phyloP scores from a whole-genome alignment of 805 yeast genomes.

The Candida ponderosae region DNA sequence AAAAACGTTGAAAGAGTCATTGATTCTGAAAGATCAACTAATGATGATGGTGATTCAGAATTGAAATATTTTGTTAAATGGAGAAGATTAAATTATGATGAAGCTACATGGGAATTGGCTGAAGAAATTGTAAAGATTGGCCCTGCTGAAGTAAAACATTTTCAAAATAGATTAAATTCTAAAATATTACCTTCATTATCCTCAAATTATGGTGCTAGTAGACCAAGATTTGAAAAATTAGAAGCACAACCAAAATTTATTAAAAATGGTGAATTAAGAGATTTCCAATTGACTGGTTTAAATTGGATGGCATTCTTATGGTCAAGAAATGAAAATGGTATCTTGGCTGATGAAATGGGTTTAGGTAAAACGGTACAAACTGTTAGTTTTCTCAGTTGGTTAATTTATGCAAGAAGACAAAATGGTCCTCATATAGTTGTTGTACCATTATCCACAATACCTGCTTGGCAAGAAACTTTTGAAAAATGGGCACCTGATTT shows the following conservation, averaged over 20 bases:
- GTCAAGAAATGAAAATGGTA: slow-evolving; percentile 97
- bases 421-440: slow-evolving; percentile 97
- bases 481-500: slow-evolving; percentile 97
- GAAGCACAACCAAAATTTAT: slow-evolving; percentile 82
- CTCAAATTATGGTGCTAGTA: slow-evolving; percentile 60
- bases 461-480: slow-evolving; percentile 99
- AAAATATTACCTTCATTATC: slow-evolving; percentile 79
- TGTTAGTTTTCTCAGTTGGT: slow-evolving; percentile 89
- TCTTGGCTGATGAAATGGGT: slow-evolving; percentile 98
- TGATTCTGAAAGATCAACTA: slow-evolving; percentile 64
- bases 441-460: slow-evolving; percentile 91
- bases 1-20: slow-evolving; percentile 86
- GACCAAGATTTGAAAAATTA: slow-evolving; percentile 89
- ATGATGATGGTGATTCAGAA: slow-evolving; percentile 51
- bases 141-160: slow-evolving; percentile 76
- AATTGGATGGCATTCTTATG: slow-evolving; percentile 99
- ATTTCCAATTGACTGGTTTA: slow-evolving; percentile 94
- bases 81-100: slow-evolving; percentile 90
- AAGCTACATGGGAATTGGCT: slow-evolving; percentile 95
- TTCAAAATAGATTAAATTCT: slow-evolving; percentile 72
- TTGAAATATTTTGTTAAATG: slow-evolving; percentile 86
- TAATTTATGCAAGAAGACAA: slow-evolving; percentile 89
- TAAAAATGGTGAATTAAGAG: slow-evolving; percentile 87
- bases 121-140: slow-evolving; percentile 76
- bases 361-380: slow-evolving; percentile 97